Evolutionary conservation across 805 yeast species (phyloP).

Genomic region (Pichia heedii): DNA sequence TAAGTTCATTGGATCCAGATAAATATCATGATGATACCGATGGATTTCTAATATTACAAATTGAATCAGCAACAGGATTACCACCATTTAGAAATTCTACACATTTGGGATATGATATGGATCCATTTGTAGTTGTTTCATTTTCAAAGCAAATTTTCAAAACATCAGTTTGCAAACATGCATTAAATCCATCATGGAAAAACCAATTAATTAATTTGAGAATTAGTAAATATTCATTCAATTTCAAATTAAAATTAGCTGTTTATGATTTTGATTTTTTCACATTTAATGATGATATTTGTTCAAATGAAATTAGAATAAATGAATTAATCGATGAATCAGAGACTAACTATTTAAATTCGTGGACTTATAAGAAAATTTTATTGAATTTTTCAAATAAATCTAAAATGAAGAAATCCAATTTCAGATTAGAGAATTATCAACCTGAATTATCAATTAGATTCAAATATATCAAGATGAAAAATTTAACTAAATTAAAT

Average conservation of each 20-base stretch:
- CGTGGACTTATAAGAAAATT: slow-evolving; percentile 10
- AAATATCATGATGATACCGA: slow-evolving; percentile 13
- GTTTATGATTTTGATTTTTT: slow-evolving; percentile 80
- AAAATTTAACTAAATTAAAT: neutral
- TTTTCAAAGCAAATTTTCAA: slow-evolving; percentile 83
- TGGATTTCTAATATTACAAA: slow-evolving; percentile 75
- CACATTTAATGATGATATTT: slow-evolving; percentile 78
- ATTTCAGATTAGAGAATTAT: neutral
- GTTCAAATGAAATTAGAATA: slow-evolving; percentile 50
- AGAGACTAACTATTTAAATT: neutral
- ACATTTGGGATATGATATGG: slow-evolving; percentile 84
- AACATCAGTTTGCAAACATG: slow-evolving; percentile 78
- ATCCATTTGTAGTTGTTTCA: slow-evolving; percentile 87
- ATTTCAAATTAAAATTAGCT: slow-evolving; percentile 58
- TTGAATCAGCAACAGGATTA: slow-evolving; percentile 61
- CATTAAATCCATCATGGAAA: slow-evolving; percentile 63
- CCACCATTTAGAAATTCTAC: slow-evolving; percentile 71
- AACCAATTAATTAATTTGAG: slow-evolving; percentile 78
- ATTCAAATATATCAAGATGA: slow-evolving; percentile 10
- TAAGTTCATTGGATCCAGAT: neutral
- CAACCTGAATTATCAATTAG: slow-evolving; percentile 10
- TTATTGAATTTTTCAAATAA: slow-evolving; percentile 6
- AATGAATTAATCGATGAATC: slow-evolving; percentile 22
- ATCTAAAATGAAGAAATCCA: slow-evolving; percentile 3
- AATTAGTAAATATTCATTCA: slow-evolving; percentile 53